Evolutionary conservation across 176 grass and related monocot species (phyloP).

Genomic region (Bothriochloa decipiens): DNA sequence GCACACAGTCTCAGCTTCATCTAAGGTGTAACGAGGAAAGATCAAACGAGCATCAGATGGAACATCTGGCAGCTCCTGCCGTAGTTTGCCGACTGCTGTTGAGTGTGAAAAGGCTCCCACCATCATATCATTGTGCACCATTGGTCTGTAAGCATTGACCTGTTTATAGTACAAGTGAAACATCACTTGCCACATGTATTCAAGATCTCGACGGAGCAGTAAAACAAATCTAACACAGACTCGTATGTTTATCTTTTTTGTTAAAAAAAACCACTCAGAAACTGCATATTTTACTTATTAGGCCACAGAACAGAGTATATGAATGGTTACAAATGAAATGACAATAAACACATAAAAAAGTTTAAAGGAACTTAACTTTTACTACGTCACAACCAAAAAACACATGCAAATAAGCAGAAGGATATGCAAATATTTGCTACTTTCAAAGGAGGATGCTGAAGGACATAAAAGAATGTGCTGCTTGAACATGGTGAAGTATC

Average conservation of each 20-base stretch:
- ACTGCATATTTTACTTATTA: not conserved
- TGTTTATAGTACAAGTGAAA: conserved; percentile 48
- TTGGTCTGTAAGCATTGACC: conserved; percentile 86
- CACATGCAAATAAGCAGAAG: conserved; percentile 7
- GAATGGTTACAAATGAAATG: not conserved
- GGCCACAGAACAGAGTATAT: not conserved
- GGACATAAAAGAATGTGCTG: not conserved
- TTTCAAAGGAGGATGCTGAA: conserved; percentile 24
- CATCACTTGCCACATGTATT: not conserved
- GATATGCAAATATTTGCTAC: conserved; percentile 12
- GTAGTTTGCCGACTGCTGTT: conserved; percentile 91
- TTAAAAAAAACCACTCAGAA: not conserved
- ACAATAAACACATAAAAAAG: conserved; percentile 20
- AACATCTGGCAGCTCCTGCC: conserved; percentile 85
- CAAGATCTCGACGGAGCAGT: not conserved
- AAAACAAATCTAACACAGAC: not conserved
- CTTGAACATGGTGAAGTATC: conserved; percentile 24
- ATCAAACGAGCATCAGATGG: conserved; percentile 67
- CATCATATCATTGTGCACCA: conserved; percentile 97
- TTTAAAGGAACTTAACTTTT: not conserved
- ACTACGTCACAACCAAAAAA: conserved; percentile 4
- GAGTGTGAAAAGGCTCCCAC: conserved; percentile 95
- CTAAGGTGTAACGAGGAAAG: conserved; percentile 81
- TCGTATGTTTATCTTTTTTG: not conserved
- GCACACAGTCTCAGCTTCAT: conserved; percentile 85